phyloP scores from a whole-genome alignment of 2,329 filamentous ascomycete species.

The Alternaria postmessia region DNA sequence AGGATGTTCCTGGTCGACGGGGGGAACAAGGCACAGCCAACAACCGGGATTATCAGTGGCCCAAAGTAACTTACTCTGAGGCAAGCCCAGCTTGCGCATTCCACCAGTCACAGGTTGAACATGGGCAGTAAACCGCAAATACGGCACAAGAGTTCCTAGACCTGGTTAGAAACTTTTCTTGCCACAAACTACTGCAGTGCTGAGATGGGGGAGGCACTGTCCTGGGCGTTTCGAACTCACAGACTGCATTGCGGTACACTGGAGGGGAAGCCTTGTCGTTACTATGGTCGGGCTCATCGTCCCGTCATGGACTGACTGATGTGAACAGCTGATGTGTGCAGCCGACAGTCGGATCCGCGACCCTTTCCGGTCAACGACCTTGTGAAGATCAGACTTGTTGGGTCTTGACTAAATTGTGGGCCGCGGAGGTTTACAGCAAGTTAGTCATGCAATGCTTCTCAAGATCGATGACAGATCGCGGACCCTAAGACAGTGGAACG shows the following conservation, averaged over 20 bases:
- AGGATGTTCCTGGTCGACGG: conserved; percentile 13
- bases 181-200: conserved; percentile 10
- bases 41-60: conserved; percentile 1
- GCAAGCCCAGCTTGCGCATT: conserved; percentile 3
- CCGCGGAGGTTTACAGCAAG: background rate
- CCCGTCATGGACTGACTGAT: background rate
- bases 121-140: background rate
- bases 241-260: background rate
- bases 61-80: conserved; percentile 2
- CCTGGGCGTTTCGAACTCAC: conserved; percentile 5
- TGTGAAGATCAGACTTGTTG: conserved; percentile 4
- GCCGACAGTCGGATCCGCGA: background rate
- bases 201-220: conserved; percentile 2
- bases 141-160: background rate
- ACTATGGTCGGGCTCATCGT: conserved; percentile 1
- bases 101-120: conserved; percentile 6
- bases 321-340: background rate
- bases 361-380: background rate
- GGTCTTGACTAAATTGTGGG: background rate
- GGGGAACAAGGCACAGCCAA: background rate
- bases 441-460: background rate
- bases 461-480: background rate
- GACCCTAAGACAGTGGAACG: background rate
- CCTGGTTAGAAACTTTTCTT: background rate
- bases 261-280: conserved; percentile 1